These are phyloP conservation scores for Tuber magnatum DNA, from an alignment of 495 filamentous ascomycete species.

Conservation along the genomic window DNA sequence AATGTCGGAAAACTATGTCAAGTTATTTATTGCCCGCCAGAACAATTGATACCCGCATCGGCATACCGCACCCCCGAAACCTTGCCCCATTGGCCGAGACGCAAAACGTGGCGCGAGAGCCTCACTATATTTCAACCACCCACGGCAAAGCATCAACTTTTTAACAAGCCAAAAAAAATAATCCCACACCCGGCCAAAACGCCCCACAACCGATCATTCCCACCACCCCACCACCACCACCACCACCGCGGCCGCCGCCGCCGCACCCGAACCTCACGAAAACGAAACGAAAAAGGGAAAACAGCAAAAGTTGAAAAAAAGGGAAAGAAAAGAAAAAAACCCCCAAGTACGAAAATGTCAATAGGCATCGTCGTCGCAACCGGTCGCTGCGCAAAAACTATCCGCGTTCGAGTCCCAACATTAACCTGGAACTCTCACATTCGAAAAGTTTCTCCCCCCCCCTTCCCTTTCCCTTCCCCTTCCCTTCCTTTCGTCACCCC, in stretches of 20 bases:
- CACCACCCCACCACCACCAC: not conserved
- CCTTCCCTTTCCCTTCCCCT: not conserved
- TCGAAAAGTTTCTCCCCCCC: constrained; percentile 15
- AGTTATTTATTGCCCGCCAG: not conserved
- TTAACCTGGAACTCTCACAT: constrained; percentile 21
- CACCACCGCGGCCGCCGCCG: not conserved
- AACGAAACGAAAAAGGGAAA: not conserved
- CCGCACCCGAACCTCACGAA: not conserved
- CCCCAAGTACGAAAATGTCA: constrained; percentile 12
- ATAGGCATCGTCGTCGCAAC: constrained; percentile 28
- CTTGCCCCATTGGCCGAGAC: not conserved
- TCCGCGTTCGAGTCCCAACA: constrained; percentile 24
- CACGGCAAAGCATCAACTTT: not conserved
- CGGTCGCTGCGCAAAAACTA: constrained; percentile 26
- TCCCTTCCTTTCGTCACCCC: too few species aligned
- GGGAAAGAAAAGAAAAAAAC: not conserved
- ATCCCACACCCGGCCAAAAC: too few species aligned
- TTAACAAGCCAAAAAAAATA: too few species aligned
- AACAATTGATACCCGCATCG: not conserved
- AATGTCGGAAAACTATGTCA: not conserved
- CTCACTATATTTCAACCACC: constrained; percentile 1
- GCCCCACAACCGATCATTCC: not conserved
- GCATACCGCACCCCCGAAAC: not conserved
- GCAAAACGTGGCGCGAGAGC: constrained; percentile 1
- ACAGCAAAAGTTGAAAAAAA: too few species aligned